Base-by-base conservation (phyloP, 2,329 filamentous ascomycete species). In the Xylariales sp. region DNA sequence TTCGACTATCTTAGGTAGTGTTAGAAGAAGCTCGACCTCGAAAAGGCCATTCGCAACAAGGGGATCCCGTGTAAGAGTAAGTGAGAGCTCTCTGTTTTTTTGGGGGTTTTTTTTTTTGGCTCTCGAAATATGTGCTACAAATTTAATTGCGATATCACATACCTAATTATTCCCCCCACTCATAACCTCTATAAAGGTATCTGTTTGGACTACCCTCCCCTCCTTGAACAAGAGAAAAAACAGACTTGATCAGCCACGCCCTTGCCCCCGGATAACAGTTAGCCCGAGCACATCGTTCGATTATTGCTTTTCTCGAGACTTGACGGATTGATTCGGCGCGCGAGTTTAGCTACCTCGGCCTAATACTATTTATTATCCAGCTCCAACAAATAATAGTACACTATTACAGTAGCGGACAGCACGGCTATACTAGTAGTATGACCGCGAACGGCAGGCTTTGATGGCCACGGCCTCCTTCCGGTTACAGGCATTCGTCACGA, bases 241-340 rank as follows among this genome's bases (percentile, higher is more conserved):
- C 16, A 52, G 53, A 53, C 34, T 5, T 32, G 55, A 64, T 64
- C 52, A 68, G 62, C 56, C 61, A 34, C 56, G 49, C 55, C 56
- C 36, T 23, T 45, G 56, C 30, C 34, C 46, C 39, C 55, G 65
- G 65, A 56, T 57, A 45, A 43, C 61, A 53, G 36, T 34, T 54
- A 62, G 52, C 49, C 62, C 52, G 62, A 32, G 45, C 41, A 54
- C 39, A 61, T 68, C 61, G 65, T 58, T 54, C 62, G 57, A 62
- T 68, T 59, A 65, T 69, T 69, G 62, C 62, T 66, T 69, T 69
- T 69, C 32, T 50, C 23, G 41, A 63, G 32, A 36, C 43, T 32
- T 39, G 8, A 39, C 8, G 8, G 45, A 36, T 36, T 45, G 60
- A 50, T 54, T 55, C 32, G 58, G 63, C 57, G 52, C 49, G 43